Percentiles rank a stretch among this genome's conserved stretches.
phyloP scores from a whole-genome alignment of 345 rosid species.

The Gossypium thurberi region DNA sequence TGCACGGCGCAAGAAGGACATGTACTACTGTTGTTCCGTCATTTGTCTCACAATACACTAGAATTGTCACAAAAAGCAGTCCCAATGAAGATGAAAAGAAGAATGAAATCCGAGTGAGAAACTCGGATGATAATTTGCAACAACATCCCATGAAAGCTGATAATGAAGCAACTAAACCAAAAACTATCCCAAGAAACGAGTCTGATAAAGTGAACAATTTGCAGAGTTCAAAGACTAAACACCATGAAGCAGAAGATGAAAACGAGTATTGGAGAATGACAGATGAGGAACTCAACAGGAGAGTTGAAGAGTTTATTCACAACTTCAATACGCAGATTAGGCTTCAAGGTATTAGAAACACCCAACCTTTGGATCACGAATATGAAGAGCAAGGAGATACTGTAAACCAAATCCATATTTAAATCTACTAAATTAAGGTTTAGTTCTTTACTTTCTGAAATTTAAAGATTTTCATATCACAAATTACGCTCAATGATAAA shows the following conservation, averaged over 20 bases:
- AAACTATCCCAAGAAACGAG: slow-evolving; percentile 23
- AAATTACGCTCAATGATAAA: neutral
- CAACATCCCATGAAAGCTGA: neutral
- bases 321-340: slow-evolving; percentile 52
- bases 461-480: neutral
- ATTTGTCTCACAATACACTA: slow-evolving; percentile 7
- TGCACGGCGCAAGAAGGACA: slow-evolving; percentile 15
- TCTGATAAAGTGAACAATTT: slow-evolving; percentile 27
- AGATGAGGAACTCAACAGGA: slow-evolving; percentile 57
- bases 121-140: neutral
- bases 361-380: slow-evolving; percentile 9
- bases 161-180: slow-evolving; percentile 10
- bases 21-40: neutral
- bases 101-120: slow-evolving; percentile 15
- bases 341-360: slow-evolving; percentile 29
- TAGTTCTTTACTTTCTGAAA: neutral
- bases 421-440: neutral
- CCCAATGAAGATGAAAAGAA: slow-evolving; percentile 11
- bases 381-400: neutral
- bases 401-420: neutral
- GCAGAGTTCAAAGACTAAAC: slow-evolving; percentile 8
- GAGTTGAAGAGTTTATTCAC: slow-evolving; percentile 74
- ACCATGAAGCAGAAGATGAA: slow-evolving; percentile 1
- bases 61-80: neutral
- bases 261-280: slow-evolving; percentile 63